Evolutionary conservation across 345 rosid genomes (phyloP), one percentile per base, ranked within the genome.

Genomic region (Gossypium arboreum): DNA sequence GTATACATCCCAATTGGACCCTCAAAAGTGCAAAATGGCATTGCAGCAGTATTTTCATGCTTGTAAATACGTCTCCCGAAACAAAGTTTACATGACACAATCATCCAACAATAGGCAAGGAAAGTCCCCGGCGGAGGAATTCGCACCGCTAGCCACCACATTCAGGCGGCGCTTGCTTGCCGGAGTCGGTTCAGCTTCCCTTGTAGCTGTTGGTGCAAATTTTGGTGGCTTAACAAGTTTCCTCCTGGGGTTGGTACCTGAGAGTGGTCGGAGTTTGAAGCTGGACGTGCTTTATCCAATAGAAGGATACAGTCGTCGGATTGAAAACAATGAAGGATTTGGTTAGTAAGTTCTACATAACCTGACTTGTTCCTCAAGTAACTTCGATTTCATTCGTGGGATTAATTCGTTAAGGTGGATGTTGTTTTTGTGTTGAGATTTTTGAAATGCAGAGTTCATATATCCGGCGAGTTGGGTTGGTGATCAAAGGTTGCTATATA

Each of bases 201-300:
- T 91, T 0, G 92, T 87, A 25, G 98, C 94, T 2, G 72, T 88
- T 3, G 99, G 99, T 11, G 97, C 99, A 12, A 88, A 95, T 77
- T 95, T 93, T 68, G 87, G 84, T 59, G 94, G 96, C 75, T 59
- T 88, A 60, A 93, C 97, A 0, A 95, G 98, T 77, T 88, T 77
- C n/a, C 57, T 95, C 15, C 93, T 95, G 0, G 90, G 96, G 9
- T 84, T 91, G 9, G 87, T 87, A 2, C 96, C 99, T 10, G 91
- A 82, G 55, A 79, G 44, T 16, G 93, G 96, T 39, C 79, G 90
- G 74, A 81, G 77, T 75, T 81, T 93, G 25, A 90, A 91, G 86
- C 86, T 95, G 22, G 99, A 93, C 56, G 91, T 90, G 66, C 77
- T 95, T 45, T 95, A 91, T 85, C 96, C 94, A 0, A 86, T 93